Percentiles rank a stretch among this genome's conserved stretches.
phyloP scores from a whole-genome alignment of 2,329 filamentous ascomycete species.

The Pestalotiopsis sp. region DNA sequence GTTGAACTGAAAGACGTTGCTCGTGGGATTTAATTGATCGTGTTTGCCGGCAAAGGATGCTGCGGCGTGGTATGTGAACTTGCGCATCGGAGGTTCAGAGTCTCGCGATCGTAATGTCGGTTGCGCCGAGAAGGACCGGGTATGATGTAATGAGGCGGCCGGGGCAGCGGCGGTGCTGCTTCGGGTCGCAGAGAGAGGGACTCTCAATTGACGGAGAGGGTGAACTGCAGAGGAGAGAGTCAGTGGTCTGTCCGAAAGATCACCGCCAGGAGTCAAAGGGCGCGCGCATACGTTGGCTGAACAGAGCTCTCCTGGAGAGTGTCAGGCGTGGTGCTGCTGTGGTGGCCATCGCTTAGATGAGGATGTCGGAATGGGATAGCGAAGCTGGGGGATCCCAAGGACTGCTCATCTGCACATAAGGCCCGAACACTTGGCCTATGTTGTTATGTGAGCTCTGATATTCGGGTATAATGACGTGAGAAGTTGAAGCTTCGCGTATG shows the following conservation, averaged over 20 bases:
- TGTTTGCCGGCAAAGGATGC: constrained; percentile 78
- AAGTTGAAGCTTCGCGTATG: neutral
- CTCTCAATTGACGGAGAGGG: neutral
- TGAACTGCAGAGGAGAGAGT: neutral
- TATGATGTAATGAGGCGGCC: constrained; percentile 16
- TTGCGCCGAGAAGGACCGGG: constrained; percentile 27
- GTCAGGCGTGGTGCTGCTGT: constrained; percentile 13
- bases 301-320: constrained; percentile 11
- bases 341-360: constrained; percentile 15
- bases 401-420: constrained; percentile 1
- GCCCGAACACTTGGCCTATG: neutral
- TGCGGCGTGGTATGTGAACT: constrained; percentile 70
- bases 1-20: constrained; percentile 74
- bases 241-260: neutral
- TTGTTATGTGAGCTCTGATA: neutral
- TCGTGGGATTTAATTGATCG: constrained; percentile 66
- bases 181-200: constrained; percentile 11
- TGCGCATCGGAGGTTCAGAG: constrained; percentile 21
- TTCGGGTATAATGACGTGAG: neutral
- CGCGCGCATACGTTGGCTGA: constrained; percentile 2
- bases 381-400: constrained; percentile 2
- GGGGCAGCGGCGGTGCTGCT: neutral
- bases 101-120: constrained; percentile 24
- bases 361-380: constrained; percentile 7
- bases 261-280: neutral